These are phyloP conservation scores for Arthrocladium fulminans DNA, from an alignment of 2,329 filamentous ascomycete species.

Conservation along the genomic window DNA sequence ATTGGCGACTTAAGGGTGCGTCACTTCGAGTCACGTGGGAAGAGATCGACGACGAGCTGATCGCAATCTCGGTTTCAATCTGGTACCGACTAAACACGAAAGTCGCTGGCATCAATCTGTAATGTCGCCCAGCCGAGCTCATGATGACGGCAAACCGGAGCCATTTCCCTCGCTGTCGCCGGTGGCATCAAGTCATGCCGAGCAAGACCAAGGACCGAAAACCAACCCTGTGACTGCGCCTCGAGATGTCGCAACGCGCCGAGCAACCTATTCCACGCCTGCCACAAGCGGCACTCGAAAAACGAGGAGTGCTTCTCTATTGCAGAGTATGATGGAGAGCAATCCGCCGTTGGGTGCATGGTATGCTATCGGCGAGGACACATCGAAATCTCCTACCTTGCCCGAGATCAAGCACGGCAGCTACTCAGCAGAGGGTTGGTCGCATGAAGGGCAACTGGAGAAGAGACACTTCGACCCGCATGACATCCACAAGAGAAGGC, in stretches of 20 bases:
- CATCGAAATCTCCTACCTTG: conserved; percentile 27
- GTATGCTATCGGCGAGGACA: conserved; percentile 27
- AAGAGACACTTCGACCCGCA: conserved; percentile 24
- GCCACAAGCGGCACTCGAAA: conserved; percentile 12
- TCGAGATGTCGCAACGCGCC: not conserved
- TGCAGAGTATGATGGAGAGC: conserved; percentile 24
- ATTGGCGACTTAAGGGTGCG: no score
- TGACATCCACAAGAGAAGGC: conserved; percentile 24
- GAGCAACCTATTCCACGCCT: conserved; percentile 1
- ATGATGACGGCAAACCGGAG: conserved; percentile 1
- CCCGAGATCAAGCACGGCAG: conserved; percentile 26
- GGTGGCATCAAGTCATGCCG: conserved; percentile 3
- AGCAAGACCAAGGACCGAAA: conserved; percentile 2
- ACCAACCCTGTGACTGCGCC: conserved; percentile 7
- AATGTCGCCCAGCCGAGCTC: not conserved
- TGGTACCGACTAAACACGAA: no score
- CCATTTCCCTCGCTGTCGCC: conserved; percentile 9
- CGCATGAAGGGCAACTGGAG: conserved; percentile 27
- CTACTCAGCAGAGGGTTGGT: conserved; percentile 26
- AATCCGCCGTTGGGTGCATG: conserved; percentile 28
- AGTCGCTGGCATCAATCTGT: not conserved
- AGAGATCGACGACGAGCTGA: no score
- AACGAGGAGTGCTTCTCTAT: conserved; percentile 17
- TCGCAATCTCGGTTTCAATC: no score
- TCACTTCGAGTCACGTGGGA: no score